phyloP scores from a whole-genome alignment of 116 monocot species.

The Trichopus zeylanicus region DNA sequence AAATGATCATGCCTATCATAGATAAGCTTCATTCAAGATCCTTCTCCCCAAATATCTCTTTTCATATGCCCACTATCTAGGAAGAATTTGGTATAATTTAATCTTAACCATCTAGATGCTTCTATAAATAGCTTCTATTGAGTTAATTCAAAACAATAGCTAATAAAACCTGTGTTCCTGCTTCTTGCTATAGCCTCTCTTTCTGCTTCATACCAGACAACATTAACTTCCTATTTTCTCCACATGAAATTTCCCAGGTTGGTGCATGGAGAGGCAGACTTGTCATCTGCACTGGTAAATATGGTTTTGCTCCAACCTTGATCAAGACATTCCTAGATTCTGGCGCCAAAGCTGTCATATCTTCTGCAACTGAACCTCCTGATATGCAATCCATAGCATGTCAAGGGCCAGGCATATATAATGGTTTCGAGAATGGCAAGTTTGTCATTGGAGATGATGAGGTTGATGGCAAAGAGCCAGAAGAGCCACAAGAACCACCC shows the following conservation, averaged over 20 bases:
- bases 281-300: constrained; percentile 72
- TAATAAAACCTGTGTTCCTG: no score
- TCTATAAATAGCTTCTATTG: no score
- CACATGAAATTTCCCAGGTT: constrained; percentile 36
- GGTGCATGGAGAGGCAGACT: constrained; percentile 94
- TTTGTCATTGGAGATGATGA: constrained; percentile 92
- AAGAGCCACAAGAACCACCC: constrained; percentile 45
- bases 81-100: no score
- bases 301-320: constrained; percentile 47
- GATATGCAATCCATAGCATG: constrained; percentile 22
- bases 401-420: constrained; percentile 24
- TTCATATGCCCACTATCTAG: no score
- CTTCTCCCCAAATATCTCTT: no score
- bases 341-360: constrained; percentile 90
- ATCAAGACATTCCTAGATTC: constrained; percentile 86
- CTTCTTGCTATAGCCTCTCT: no score
- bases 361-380: constrained; percentile 59
- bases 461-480: constrained; percentile 32
- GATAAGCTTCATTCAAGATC: no score
- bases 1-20: no score
- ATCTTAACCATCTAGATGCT: no score
- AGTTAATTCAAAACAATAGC: no score
- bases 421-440: constrained; percentile 38
- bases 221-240: neutral
- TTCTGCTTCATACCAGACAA: no score